These are phyloP conservation scores for Cutaneotrichosporon dermatis DNA, from an alignment of 1,284 basidiomycete genomes.

Conservation along the genomic window DNA sequence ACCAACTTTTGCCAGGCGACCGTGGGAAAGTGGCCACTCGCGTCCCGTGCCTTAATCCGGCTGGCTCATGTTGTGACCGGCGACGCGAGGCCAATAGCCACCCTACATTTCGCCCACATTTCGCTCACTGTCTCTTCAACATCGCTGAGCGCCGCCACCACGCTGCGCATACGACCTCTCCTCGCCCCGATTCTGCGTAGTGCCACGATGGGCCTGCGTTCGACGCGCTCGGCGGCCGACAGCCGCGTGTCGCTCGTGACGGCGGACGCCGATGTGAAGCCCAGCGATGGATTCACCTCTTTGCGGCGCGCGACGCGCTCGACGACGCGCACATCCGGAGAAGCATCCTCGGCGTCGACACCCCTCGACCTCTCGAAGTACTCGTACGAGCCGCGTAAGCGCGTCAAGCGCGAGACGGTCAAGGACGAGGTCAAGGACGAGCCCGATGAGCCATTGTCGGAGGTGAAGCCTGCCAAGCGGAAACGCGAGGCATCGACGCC, in stretches of 20 bases:
- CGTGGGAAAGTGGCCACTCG: conserved; percentile 18
- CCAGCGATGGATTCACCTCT: conserved; percentile 13
- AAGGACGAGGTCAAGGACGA: conserved; percentile 11
- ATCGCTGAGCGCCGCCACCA: too few species aligned
- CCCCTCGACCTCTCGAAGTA: conserved; percentile 20
- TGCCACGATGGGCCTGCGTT: not conserved
- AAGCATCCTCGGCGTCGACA: not conserved
- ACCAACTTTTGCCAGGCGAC: conserved; percentile 14
- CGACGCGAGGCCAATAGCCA: not conserved
- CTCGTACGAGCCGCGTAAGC: conserved; percentile 17
- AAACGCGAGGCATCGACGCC: conserved; percentile 12
- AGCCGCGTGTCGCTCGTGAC: conserved; percentile 19
- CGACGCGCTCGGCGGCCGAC: conserved; percentile 17
- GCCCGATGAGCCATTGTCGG: not conserved
- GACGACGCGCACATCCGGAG: conserved; percentile 1
- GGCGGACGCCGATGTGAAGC: conserved; percentile 4
- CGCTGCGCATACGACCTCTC: not conserved
- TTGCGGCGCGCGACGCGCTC: conserved; percentile 26
- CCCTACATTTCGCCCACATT: too few species aligned
- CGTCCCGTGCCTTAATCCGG: not conserved
- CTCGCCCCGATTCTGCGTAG: not conserved
- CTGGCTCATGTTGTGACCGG: not conserved
- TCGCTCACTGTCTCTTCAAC: too few species aligned
- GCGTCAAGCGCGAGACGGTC: conserved; percentile 13
- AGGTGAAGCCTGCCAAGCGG: conserved; percentile 1